Evolutionary conservation across 2,329 filamentous ascomycete genomes (phyloP).

Genomic region (Phaeoacremonium minimum): DNA sequence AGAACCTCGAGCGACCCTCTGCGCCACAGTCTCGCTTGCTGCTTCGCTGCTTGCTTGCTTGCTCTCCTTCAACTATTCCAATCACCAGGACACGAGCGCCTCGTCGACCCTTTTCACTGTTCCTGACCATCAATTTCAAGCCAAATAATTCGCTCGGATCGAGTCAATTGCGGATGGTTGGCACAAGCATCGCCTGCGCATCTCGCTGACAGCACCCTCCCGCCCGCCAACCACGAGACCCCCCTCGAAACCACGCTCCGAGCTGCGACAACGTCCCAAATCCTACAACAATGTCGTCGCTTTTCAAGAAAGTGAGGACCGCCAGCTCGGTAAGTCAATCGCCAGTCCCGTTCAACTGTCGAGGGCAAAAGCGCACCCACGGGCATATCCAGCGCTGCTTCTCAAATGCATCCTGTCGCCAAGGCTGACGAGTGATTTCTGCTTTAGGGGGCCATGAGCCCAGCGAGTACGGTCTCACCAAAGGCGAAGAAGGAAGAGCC

Average conservation of each 20-base stretch:
- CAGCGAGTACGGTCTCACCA: constrained; percentile 30
- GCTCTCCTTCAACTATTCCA: too few species aligned
- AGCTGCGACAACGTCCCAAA: background rate
- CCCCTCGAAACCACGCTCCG: background rate
- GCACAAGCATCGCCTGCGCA: background rate
- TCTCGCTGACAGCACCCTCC: background rate
- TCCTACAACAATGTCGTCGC: constrained; percentile 43
- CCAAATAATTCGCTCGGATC: background rate
- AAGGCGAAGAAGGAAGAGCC: constrained; percentile 53
- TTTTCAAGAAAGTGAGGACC: constrained; percentile 57
- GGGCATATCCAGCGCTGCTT: constrained; percentile 3
- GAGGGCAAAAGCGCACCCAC: too few species aligned
- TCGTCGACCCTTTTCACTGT: background rate
- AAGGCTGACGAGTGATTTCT: constrained; percentile 2
- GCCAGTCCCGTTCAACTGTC: constrained; percentile 3
- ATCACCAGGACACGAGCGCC: background rate
- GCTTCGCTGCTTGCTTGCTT: too few species aligned
- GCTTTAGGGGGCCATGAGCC: constrained; percentile 40
- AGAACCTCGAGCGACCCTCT: too few species aligned
- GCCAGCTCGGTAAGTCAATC: constrained; percentile 45
- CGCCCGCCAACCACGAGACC: background rate
- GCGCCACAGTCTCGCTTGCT: background rate
- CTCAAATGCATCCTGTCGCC: constrained; percentile 1
- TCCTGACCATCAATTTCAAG: too few species aligned
- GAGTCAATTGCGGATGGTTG: background rate